Base-by-base conservation (phyloP, 2,329 filamentous ascomycete species). In the Torrubiella hemipterigena region DNA sequence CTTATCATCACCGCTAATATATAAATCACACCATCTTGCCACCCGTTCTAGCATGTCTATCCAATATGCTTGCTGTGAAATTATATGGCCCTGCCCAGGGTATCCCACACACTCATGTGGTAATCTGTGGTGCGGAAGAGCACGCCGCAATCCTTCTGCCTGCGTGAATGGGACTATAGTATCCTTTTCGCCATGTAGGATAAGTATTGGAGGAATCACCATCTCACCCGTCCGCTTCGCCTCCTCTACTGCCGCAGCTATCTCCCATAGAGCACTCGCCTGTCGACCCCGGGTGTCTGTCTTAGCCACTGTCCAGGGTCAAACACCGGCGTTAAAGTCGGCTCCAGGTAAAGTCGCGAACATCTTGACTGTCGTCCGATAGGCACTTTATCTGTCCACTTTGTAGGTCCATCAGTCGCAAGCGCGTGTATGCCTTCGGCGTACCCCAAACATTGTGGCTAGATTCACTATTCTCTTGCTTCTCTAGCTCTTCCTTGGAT, bases 81-180 rank as follows among this genome's bases (percentile, higher is more conserved):
- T 29, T n/a, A 39, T 19, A 38, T 57, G 54, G 12, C 33, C 34
- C 34, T 57, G 47, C 13, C 50, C 35, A 12, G 54, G 53, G 42
- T 56, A 58, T 7, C 36, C 44, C 11, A 52, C 51, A 30, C 52
- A 45, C 32, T 55, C 46, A 35, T 43, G 54, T 7, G 45, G 42
- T 34, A 54, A 21, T 7, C 43, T 43, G 6, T 38, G 36, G 22
- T 41, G 32, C 24, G 38, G 29, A 34, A 52, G 35, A 16, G 45
- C 54, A 27, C 52, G 35, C 11, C 47, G 39, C 39, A 57, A 54
- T 0, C 39, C 51, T 30, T 42, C 37, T 5, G 46, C 49, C 41
- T 58, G 54, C 17, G 38, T 41, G 4, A 55, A 35, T 3, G 54
- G 54, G 27, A 53, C 50, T 9, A 50, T 31, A 11, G 39, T 37